Evolutionary conservation across 371 early-diverging fungal genomes (phyloP), one percentile per base, ranked within the genome.

Genomic region (Rhizopus arrhizus): DNA sequence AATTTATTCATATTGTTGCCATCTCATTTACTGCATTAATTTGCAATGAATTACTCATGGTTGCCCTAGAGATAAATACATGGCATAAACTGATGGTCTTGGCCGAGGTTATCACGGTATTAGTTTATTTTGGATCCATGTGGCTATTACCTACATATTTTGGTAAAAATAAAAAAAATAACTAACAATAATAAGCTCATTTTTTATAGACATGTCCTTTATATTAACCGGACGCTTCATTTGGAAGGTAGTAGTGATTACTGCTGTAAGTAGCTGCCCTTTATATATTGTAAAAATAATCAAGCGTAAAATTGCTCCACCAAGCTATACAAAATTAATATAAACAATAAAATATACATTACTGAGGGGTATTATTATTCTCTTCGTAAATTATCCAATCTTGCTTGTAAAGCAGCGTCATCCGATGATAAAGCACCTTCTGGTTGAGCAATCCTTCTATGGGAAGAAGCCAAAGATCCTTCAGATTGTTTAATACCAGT

Each of bases 11-110:
- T 64, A 93, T 99, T 42, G 95, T 97, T 3, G 91, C 97, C 4
- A 95, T 99, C 41, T 93, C 96, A 5, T 99, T 99, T 70, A 97
- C 98, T 2, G 93, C 96, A 0, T 72, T 99, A 47, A 91, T 99
- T 36, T 86, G 99, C 58, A 99, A 99, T 75, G 99, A 99, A 75
- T 75, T 99, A 45, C 72, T 99, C n/a, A 99, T 98, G 98, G 98
- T 99, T 5, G 94, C 97, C 3, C 69, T 99, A 38, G 94, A 95
- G 68, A 92, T 97, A 42, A 86, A 86, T 56, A 95, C 92, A 13
- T 96, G 96, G 95, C 82, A 77, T 58, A 53, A 45, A 22, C 74
- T 83, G 54, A 97, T 97, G 96, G 72, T 95, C 29, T 81, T 87
- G 47, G 84, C 95, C 1, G 92, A 95, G 70, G 58, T 97, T 15